Conservation (phyloP, 139 green algal genomes). For the Chlorella sp. region DNA sequence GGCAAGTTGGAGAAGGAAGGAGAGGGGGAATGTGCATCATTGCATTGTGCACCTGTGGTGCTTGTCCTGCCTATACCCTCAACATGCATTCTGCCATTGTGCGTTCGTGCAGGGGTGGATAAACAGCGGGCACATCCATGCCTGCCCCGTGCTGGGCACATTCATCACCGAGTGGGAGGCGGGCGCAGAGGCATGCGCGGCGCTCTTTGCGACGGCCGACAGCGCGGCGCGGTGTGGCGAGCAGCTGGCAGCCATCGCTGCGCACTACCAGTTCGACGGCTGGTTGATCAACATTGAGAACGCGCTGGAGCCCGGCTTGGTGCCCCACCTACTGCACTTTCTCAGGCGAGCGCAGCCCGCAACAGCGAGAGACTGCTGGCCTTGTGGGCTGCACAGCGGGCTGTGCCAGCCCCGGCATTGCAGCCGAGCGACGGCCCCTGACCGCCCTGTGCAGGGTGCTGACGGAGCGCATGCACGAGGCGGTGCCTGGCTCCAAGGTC, state of each 20-base stretch:
- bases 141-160: slow-evolving; percentile 68
- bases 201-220: slow-evolving; percentile 47
- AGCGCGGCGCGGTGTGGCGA: slow-evolving; percentile 39
- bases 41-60: too few species aligned
- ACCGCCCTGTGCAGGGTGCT: slow-evolving; percentile 25
- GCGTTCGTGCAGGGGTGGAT: slow-evolving; percentile 72
- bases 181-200: slow-evolving; percentile 50
- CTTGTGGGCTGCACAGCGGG: neutral
- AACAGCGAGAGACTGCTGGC: slow-evolving; percentile 21
- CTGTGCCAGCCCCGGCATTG: neutral
- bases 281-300: slow-evolving; percentile 88
- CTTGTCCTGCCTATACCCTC: too few species aligned
- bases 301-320: slow-evolving; percentile 32
- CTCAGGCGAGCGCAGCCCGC: slow-evolving; percentile 30
- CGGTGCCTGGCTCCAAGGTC: slow-evolving; percentile 8
- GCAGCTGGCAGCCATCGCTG: slow-evolving; percentile 46
- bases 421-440: too few species aligned
- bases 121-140: slow-evolving; percentile 74
- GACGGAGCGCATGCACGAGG: slow-evolving; percentile 12
- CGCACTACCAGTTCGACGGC: neutral
- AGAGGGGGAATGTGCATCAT: too few species aligned
- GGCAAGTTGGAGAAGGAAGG: too few species aligned
- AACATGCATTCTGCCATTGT: too few species aligned
- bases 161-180: slow-evolving; percentile 81
- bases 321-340: slow-evolving; percentile 72